phyloP scores from a whole-genome alignment of 1,284 basidiomycete species.

The Termitomyces sp. region DNA sequence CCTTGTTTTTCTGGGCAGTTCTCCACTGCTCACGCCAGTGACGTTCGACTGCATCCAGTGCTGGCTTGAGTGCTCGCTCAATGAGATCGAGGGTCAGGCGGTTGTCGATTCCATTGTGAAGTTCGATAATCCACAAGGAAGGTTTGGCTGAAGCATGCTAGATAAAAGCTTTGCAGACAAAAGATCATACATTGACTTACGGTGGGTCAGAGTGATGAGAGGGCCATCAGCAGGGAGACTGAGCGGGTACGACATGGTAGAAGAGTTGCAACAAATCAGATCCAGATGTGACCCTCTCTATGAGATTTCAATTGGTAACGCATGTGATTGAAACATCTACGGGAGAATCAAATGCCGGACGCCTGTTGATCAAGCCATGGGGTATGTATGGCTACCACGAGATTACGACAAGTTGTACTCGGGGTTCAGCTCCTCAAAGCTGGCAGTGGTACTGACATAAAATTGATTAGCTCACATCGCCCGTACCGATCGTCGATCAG shows the following conservation, averaged over 20 bases:
- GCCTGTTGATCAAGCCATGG: not conserved
- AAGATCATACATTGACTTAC: constrained; percentile 34
- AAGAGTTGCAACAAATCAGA: constrained; percentile 7
- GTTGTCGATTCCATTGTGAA: constrained; percentile 75
- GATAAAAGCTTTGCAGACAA: not conserved
- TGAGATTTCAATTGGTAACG: not conserved
- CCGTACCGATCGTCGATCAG: not conserved
- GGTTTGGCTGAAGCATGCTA: constrained; percentile 44
- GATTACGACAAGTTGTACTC: no score
- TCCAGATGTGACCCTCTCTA: not conserved
- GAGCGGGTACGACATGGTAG: constrained; percentile 40
- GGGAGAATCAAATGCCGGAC: not conserved
- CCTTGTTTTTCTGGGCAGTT: constrained; percentile 34
- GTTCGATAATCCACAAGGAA: constrained; percentile 67
- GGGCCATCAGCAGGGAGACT: constrained; percentile 43
- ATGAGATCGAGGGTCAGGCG: constrained; percentile 62
- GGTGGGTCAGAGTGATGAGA: constrained; percentile 58
- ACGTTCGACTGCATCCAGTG: constrained; percentile 72
- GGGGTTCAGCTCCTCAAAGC: no score
- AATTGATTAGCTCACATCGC: not conserved
- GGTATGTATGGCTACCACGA: no score
- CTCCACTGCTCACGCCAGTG: constrained; percentile 67
- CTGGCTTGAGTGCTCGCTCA: constrained; percentile 60
- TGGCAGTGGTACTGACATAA: not conserved
- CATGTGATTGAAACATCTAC: constrained; percentile 10